Evolutionary conservation across 2,329 filamentous ascomycete genomes (phyloP), one percentile per base, ranked within the genome.

Genomic region (Aspergillus terreus): DNA sequence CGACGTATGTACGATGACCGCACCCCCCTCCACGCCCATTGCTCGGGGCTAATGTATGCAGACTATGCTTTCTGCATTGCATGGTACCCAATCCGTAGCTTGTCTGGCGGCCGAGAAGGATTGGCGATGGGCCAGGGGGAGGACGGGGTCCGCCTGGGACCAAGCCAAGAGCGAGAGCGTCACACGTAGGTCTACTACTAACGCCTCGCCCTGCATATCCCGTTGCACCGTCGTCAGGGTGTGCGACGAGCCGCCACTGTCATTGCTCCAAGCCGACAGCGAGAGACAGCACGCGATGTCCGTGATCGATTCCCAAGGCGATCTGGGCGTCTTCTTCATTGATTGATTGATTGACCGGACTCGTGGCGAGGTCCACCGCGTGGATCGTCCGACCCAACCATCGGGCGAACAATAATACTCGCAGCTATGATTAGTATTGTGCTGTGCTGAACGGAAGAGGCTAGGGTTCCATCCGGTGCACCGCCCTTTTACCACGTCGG

Each of bases 71-170:
- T 49, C 46, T 50, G 53, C 50, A 46, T 53, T 42, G 47, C 32
- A 56, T 45, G 54, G 54, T 54, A 54, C 50, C 54, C 54, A 56
- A 54, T 56, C 46, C 46, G 23, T 47, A 47, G 46, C 46, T 47
- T 47, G 35, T 30, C 46, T 47, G 33, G 35, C 38, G 40, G 40
- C 40, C 23, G 38, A 46, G 10, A 15, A 40, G 33, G 35, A 27
- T 30, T 30, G 27, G 27, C 27, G 27, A 30, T 17, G 35, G 35
- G n/a, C 35, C 35, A 38, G 35, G 35, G 35, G 14, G 11, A 12
- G 11, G 33, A 10, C 5, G 23, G 23, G 23, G 23, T 23, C 23
- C 23, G 23, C 23, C 6, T 23, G 23, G 23, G 23, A 23, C 27
- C 27, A 30, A 30, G 27, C 27, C 27, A 30, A 30, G 27, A 9